Evolutionary conservation across 441 rosid genomes (phyloP).

Genomic region (Hura crepitans): DNA sequence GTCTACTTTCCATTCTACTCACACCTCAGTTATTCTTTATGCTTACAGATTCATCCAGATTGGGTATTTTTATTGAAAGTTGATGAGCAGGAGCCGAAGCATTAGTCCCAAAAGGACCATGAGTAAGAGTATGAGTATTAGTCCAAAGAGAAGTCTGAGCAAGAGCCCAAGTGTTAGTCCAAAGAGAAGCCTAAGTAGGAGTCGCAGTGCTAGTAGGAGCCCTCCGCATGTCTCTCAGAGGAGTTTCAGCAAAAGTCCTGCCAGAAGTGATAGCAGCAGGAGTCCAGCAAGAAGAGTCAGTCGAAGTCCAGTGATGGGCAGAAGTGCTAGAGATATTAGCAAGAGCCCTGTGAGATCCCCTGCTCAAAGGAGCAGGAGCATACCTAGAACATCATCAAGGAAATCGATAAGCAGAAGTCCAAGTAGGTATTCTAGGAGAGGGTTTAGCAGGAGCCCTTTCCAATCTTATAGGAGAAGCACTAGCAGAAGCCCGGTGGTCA

Average conservation of each 20-base stretch:
- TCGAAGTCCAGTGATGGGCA: slow-evolving; percentile 47
- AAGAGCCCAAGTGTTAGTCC: slow-evolving; percentile 63
- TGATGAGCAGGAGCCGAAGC: slow-evolving; percentile 89
- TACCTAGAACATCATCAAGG: slow-evolving; percentile 33
- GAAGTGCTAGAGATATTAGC: slow-evolving; percentile 37
- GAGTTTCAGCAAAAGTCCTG: slow-evolving; percentile 65
- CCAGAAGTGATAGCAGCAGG: slow-evolving; percentile 45
- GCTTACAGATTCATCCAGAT: slow-evolving; percentile 41
- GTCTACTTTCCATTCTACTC: slow-evolving; percentile 49
- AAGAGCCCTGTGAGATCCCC: slow-evolving; percentile 36
- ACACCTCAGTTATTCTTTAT: slow-evolving; percentile 41
- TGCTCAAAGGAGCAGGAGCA: slow-evolving; percentile 40
- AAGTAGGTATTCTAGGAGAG: slow-evolving; percentile 13
- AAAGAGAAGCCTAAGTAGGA: slow-evolving; percentile 44
- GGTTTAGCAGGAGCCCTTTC: slow-evolving; percentile 24
- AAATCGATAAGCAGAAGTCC: slow-evolving; percentile 26
- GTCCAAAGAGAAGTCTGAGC: slow-evolving; percentile 62
- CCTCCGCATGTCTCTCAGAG: slow-evolving; percentile 41
- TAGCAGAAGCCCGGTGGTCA: slow-evolving; percentile 26
- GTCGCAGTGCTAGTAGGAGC: slow-evolving; percentile 58
- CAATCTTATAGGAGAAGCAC: slow-evolving; percentile 27
- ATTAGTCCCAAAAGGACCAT: slow-evolving; percentile 67
- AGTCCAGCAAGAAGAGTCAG: slow-evolving; percentile 50
- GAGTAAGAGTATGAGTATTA: slow-evolving; percentile 77
- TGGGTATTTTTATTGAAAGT: slow-evolving; percentile 42